Evolutionary conservation across 192 early-diverging fungal species (phyloP), one percentile per base, ranked within the genome.

Genomic region (Entomortierella chlamydospora): DNA sequence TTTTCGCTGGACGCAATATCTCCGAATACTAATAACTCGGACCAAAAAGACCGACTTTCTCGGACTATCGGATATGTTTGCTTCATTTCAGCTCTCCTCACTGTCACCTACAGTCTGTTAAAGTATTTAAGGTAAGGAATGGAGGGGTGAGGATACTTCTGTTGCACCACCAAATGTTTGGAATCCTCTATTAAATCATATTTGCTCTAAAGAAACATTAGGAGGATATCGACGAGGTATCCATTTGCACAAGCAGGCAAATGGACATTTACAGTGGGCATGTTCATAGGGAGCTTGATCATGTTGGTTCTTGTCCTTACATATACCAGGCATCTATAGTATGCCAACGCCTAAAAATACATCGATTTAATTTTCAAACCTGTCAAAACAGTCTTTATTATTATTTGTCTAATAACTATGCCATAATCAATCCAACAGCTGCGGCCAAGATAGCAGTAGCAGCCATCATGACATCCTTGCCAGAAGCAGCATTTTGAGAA

Each of bases 191-290:
- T n/a, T n/a, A n/a, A n/a, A n/a, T n/a, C 6, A 26, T 68, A 9
- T 30, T 11, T n/a, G n/a, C n/a, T 50, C 23, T 10, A 47, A 56
- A 79, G 76, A 56, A 79, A 79, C 18, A 79, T 79, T 26, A 63
- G 68, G 20, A 45, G 76, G 31, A 79, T 79, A n/a, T 70, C 76
- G 23, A 79, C 76, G 1, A n/a, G 76, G 47, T 79, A 79, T 29
- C 76, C 76, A 0, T 79, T 79, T 37, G 76, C 15, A 0, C 76
- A 70, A 28, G 76, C 67, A 28, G 76, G 76, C 13, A n/a, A 13
- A 29, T 79, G 67, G 76, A 79, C 76, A 9, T 79, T 70, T 61
- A 79, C 76, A 1, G 50, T 70, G 4, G 76, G 76, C 29, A 79
- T 79, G 76, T 29, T 56, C 57, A 20, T 79, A 10, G 76, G 76